Evolutionary conservation across 2,329 filamentous ascomycete species (phyloP).

Genomic region (Colletotrichum camelliae): DNA sequence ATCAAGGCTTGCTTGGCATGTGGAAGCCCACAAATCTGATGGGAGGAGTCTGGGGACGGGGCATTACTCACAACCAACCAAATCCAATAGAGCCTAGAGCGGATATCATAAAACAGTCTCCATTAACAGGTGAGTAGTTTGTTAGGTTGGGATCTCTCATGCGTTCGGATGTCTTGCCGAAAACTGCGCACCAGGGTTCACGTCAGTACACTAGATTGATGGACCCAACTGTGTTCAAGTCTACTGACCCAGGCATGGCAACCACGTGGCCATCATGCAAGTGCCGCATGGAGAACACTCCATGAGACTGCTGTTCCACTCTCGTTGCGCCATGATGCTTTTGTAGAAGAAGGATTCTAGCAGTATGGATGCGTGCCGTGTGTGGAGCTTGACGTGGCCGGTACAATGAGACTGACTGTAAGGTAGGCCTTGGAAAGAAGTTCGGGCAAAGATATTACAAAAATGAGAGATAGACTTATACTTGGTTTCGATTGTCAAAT

Average conservation of each 20-base stretch:
- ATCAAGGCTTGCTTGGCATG: background rate
- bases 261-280: background rate
- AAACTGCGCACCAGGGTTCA: background rate
- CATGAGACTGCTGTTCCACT: background rate
- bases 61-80: background rate
- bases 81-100: background rate
- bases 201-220: background rate
- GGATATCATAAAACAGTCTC: background rate
- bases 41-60: background rate
- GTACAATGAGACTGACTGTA: background rate
- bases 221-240: background rate
- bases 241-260: background rate
- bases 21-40: background rate
- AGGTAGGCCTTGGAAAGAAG: background rate
- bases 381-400: background rate
- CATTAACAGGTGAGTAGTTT: background rate
- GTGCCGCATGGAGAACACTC: background rate
- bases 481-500: background rate
- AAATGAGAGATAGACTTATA: background rate
- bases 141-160: background rate
- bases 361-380: background rate
- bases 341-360: background rate
- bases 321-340: background rate
- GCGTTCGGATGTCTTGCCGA: background rate
- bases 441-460: background rate